phyloP scores from a whole-genome alignment of 2,329 filamentous ascomycete genomes.

The Colletotrichum chrysophilum region DNA sequence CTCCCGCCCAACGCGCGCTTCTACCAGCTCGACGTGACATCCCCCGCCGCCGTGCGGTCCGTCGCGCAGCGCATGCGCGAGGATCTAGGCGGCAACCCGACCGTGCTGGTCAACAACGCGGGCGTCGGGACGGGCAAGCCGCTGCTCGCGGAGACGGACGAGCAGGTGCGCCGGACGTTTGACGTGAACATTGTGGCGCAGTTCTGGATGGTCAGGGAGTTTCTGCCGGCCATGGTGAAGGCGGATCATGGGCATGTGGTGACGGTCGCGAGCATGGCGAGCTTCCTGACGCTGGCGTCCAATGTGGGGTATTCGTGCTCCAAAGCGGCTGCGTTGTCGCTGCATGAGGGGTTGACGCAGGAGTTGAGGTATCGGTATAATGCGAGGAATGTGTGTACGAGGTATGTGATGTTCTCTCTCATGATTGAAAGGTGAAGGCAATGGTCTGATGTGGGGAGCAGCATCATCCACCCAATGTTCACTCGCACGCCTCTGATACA shows the following conservation, averaged over 20 bases:
- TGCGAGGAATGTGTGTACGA: slow-evolving; percentile 20
- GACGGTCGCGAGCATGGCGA: background rate
- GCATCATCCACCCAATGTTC: background rate
- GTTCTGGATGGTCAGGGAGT: background rate
- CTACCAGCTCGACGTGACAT: background rate
- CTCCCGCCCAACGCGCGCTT: background rate
- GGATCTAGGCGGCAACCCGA: slow-evolving; percentile 35
- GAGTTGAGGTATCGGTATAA: background rate
- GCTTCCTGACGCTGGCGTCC: background rate
- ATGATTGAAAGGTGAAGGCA: too few relatives aligned
- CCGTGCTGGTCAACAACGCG: slow-evolving; percentile 40
- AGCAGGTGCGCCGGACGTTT: background rate
- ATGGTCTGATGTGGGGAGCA: background rate
- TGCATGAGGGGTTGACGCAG: background rate
- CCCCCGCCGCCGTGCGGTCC: slow-evolving; percentile 35
- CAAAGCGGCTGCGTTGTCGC: background rate
- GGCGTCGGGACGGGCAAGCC: slow-evolving; percentile 35
- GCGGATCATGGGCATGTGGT: background rate
- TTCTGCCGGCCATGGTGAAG: background rate
- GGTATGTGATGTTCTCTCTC: background rate
- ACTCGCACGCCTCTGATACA: background rate
- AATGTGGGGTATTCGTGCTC: background rate
- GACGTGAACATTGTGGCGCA: background rate
- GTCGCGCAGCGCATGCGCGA: slow-evolving; percentile 46
- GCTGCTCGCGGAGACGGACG: background rate